These are phyloP conservation scores for Aspergillus indologenus DNA, from an alignment of 495 filamentous ascomycete species.

Conservation along the genomic window DNA sequence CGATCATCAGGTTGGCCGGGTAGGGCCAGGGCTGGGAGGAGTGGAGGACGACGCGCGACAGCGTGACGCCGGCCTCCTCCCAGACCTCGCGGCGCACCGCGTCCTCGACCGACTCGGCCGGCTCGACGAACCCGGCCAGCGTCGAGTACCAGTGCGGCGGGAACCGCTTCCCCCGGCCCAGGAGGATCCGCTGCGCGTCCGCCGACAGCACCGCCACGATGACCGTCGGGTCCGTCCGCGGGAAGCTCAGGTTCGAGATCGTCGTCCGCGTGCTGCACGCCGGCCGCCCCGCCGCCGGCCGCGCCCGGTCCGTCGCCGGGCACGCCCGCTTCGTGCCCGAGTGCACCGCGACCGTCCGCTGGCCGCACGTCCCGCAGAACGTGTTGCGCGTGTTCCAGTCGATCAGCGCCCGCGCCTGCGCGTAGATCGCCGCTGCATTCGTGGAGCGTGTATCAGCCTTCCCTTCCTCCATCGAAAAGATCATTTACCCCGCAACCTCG, in stretches of 20 bases:
- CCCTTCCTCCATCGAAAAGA: too few relatives aligned
- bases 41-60: slow-evolving; percentile 88
- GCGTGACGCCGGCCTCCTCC: slow-evolving; percentile 85
- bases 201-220: slow-evolving; percentile 87
- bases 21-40: slow-evolving; percentile 91
- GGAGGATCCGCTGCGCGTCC: slow-evolving; percentile 70
- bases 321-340: slow-evolving; percentile 89
- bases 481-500: too few relatives aligned
- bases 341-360: slow-evolving; percentile 79
- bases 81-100: slow-evolving; percentile 92
- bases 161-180: slow-evolving; percentile 82
- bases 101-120: slow-evolving; percentile 91
- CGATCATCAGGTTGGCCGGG: slow-evolving; percentile 92
- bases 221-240: slow-evolving; percentile 90
- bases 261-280: slow-evolving; percentile 68
- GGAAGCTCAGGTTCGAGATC: slow-evolving; percentile 80
- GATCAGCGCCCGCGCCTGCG: slow-evolving; percentile 81
- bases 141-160: slow-evolving; percentile 84
- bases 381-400: slow-evolving; percentile 95
- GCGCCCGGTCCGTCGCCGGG: slow-evolving; percentile 68
- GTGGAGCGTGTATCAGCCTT: too few relatives aligned
- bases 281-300: slow-evolving; percentile 47
- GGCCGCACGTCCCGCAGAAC: slow-evolving; percentile 86
- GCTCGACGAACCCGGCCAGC: slow-evolving; percentile 92
- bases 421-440: slow-evolving; percentile 75